These are phyloP conservation scores for Fulvia fulva DNA, from an alignment of 2,329 filamentous ascomycete species.

Conservation along the genomic window DNA sequence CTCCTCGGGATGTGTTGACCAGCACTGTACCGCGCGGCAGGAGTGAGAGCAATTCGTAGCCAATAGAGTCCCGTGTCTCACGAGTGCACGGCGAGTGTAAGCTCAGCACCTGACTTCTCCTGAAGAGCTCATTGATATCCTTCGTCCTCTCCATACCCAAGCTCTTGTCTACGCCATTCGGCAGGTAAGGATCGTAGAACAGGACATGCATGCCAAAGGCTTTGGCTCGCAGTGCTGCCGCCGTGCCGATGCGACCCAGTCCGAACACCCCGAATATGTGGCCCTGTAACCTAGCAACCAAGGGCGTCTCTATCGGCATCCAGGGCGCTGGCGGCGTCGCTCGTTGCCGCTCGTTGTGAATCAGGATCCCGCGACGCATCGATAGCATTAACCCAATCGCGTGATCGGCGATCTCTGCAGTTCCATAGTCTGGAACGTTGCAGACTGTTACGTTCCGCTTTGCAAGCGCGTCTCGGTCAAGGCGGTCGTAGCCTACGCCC, in stretches of 20 bases:
- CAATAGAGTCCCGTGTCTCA: slow-evolving; percentile 46
- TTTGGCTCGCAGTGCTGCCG: slow-evolving; percentile 30
- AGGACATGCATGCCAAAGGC: slow-evolving; percentile 31
- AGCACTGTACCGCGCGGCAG: slow-evolving; percentile 28
- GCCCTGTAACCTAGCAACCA: slow-evolving; percentile 26
- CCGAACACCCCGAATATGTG: slow-evolving; percentile 31
- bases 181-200: slow-evolving; percentile 34
- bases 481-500: slow-evolving; percentile 33
- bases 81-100: slow-evolving; percentile 70
- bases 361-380: slow-evolving; percentile 28
- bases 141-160: slow-evolving; percentile 30
- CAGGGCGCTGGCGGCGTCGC: slow-evolving; percentile 30
- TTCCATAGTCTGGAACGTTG: slow-evolving; percentile 33
- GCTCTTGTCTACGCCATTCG: slow-evolving; percentile 32
- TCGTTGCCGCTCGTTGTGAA: slow-evolving; percentile 31
- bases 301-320: slow-evolving; percentile 27
- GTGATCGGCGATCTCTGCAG: slow-evolving; percentile 32
- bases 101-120: slow-evolving; percentile 57
- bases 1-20: slow-evolving; percentile 32
- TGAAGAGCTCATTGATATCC: slow-evolving; percentile 33
- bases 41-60: slow-evolving; percentile 29
- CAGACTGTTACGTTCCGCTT: slow-evolving; percentile 26
- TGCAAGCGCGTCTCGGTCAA: slow-evolving; percentile 28
- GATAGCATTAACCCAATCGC: slow-evolving; percentile 29
- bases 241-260: slow-evolving; percentile 31